A percentile compares a stretch with the other conserved stretches of the same genome.
These are phyloP conservation scores for Raphanus raphanistrum DNA, from an alignment of 345 rosid species.

Conservation along the genomic window DNA sequence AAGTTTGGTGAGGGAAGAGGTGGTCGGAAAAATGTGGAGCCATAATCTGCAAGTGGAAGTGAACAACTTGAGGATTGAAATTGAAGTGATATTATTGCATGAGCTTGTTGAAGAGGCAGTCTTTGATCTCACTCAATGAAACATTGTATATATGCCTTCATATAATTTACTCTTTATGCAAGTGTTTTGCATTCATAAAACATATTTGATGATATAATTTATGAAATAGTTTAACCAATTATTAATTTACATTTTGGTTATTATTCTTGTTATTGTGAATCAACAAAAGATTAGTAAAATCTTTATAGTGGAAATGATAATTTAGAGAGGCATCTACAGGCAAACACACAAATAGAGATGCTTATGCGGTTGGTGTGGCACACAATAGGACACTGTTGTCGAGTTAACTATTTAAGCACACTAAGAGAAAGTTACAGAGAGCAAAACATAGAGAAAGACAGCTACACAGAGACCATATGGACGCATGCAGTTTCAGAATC, in stretches of 20 bases:
- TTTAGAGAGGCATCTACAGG: conserved; percentile 1
- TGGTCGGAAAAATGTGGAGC: conserved; percentile 70
- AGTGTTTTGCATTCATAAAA: conserved; percentile 14
- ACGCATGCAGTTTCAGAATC: conserved; percentile 23
- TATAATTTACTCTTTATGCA: background rate
- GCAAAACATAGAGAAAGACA: conserved; percentile 8
- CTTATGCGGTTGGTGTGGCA: background rate
- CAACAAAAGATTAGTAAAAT: background rate
- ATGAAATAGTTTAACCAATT: background rate
- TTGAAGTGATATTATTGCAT: conserved; percentile 62
- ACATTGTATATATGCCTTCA: conserved; percentile 15
- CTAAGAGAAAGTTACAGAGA: conserved; percentile 14
- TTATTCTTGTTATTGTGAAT: background rate
- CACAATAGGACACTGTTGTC: background rate
- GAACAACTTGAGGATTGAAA: conserved; percentile 53
- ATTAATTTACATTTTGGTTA: background rate
- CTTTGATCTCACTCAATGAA: conserved; percentile 44
- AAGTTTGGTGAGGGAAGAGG: conserved; percentile 63
- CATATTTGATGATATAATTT: background rate
- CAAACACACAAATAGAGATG: conserved; percentile 26
- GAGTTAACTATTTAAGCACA: conserved; percentile 13
- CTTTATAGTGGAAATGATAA: conserved; percentile 1
- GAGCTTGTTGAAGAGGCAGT: conserved; percentile 86
- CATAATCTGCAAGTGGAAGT: conserved; percentile 51
- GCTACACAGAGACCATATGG: conserved; percentile 16